Evolutionary conservation across 1,284 basidiomycete genomes (phyloP).

Genomic region (Leccinum variabile): DNA sequence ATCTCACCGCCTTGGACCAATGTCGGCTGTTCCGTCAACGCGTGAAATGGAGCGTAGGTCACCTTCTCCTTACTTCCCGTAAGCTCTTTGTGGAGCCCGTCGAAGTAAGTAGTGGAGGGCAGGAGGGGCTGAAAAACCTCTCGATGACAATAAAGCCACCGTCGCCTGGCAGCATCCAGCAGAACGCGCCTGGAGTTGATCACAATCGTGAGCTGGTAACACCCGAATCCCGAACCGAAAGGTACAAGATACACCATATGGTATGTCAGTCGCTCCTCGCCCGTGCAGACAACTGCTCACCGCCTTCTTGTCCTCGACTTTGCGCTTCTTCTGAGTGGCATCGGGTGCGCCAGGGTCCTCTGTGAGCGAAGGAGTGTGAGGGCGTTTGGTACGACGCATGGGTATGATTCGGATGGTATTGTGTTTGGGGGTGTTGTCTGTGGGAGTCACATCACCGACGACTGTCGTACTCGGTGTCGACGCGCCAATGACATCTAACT

Average conservation of each 20-base stretch:
- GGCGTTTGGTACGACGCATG: slow-evolving; percentile 20
- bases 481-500: slow-evolving; percentile 31
- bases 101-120: slow-evolving; percentile 38
- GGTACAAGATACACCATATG: background rate
- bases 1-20: slow-evolving; percentile 48
- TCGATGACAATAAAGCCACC: slow-evolving; percentile 42
- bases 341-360: background rate
- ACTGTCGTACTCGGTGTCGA: slow-evolving; percentile 34
- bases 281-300: slow-evolving; percentile 28
- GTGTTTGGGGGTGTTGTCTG: slow-evolving; percentile 2
- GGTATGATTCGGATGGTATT: slow-evolving; percentile 16
- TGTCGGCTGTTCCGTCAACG: slow-evolving; percentile 46
- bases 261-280: background rate
- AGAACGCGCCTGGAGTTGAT: slow-evolving; percentile 36
- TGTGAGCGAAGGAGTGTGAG: slow-evolving; percentile 14
- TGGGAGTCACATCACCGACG: slow-evolving; percentile 33
- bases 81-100: slow-evolving; percentile 29
- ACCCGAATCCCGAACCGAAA: background rate
- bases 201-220: slow-evolving; percentile 39
- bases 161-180: slow-evolving; percentile 39
- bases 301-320: slow-evolving; percentile 39
- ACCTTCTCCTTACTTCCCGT: slow-evolving; percentile 21
- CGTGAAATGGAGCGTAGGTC: slow-evolving; percentile 39
- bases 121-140: slow-evolving; percentile 44
- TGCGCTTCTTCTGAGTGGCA: slow-evolving; percentile 35